These are phyloP conservation scores for Eutypella sp. DNA, from an alignment of 2,329 filamentous ascomycete genomes.

Conservation along the genomic window DNA sequence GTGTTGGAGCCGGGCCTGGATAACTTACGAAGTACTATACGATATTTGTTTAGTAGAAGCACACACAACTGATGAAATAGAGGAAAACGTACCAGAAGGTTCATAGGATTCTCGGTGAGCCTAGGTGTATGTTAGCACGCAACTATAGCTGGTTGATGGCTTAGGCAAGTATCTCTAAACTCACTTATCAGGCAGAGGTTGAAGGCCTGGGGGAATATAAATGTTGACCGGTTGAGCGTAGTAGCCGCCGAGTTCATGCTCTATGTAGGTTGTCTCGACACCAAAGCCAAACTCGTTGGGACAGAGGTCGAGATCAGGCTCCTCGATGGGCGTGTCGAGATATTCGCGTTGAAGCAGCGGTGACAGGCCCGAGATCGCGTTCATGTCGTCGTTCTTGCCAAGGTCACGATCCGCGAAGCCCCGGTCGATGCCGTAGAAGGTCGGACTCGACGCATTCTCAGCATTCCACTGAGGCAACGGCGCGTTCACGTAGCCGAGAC, in stretches of 20 bases:
- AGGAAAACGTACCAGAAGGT: constrained; percentile 51
- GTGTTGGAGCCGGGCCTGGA: neutral
- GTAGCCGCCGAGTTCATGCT: constrained; percentile 59
- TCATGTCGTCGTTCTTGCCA: constrained; percentile 64
- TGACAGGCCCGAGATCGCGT: constrained; percentile 51
- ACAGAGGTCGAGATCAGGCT: constrained; percentile 28
- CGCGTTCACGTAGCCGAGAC: no score
- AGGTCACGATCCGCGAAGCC: constrained; percentile 67
- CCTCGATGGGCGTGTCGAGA: constrained; percentile 23
- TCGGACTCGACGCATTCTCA: constrained; percentile 29
- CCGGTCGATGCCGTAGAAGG: constrained; percentile 65
- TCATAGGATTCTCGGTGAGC: constrained; percentile 70
- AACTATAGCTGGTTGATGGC: constrained; percentile 2
- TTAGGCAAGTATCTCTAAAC: constrained; percentile 4
- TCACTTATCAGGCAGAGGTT: constrained; percentile 42
- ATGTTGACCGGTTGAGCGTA: constrained; percentile 66
- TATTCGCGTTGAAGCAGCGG: constrained; percentile 24
- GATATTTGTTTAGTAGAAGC: constrained; percentile 18
- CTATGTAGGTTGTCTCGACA: constrained; percentile 42
- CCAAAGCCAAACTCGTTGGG: constrained; percentile 43
- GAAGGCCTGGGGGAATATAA: constrained; percentile 42
- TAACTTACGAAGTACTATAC: constrained; percentile 44
- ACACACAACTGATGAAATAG: neutral
- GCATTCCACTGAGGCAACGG: no score
- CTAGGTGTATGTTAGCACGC: constrained; percentile 43